Evolutionary conservation across 371 early-diverging fungal species (phyloP), one percentile per base, ranked within the genome.

Genomic region (Haplosporangium sp.): DNA sequence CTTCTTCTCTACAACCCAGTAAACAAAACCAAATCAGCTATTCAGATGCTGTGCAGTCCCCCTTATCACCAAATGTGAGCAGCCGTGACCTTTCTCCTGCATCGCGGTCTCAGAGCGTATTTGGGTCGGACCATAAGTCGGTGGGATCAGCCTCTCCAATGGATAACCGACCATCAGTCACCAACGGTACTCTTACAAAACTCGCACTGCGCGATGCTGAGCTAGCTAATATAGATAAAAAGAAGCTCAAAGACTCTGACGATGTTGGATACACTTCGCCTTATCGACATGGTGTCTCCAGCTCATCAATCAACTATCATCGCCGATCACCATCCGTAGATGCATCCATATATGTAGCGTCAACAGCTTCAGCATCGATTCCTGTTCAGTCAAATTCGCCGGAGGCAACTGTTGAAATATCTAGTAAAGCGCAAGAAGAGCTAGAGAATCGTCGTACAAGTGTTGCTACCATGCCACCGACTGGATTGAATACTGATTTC

Each of bases 241-340:
- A 67, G 58, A 59, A 65, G 8, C 27, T 44, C 17, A 40, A 44
- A 0, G 62, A 58, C 6, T 37, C 19, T 17, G 78, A 77, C 39
- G 81, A 81, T 57, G 81, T 81, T 47, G 81, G 81, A 15, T 81
- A 81, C 52, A 81, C 81, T 3, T 81, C 81, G 1, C 81, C 81
- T 27, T 81, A 74, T 44, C 74, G 81, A 17, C 81, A 81, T 39
- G 81, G 81, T 27, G 75, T 81, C 8, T 74, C 81, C 1, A 74
- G 81, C 45, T 81, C 81, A 0, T 81, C 81, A 17, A 69, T 81
- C 38, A 69, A 39, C 48, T 74, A 68, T 50, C 81, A 81, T 63
- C 71, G 81, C 37, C 74, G 81, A 38, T 71, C 81, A 2, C 81
- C 81, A 3, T 81, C 81, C 0, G 56, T 69, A 27, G 81, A 81